Base-by-base conservation (phyloP, 768 basidiomycete genomes). In the Lanmaoa rubissima region DNA sequence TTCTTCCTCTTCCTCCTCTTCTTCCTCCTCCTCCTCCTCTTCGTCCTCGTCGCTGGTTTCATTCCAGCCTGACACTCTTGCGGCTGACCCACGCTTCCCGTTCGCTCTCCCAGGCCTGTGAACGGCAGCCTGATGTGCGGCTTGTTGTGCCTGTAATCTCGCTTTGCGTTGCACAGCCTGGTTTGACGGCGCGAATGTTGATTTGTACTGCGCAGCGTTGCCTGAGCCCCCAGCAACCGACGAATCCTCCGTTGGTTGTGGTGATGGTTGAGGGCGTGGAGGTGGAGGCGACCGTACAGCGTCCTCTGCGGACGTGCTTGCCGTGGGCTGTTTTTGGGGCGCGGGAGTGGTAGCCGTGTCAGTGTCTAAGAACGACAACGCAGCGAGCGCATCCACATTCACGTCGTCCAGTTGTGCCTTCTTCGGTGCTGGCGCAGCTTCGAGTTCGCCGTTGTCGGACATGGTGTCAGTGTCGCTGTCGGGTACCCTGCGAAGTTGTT, bases 141-240 rank as follows among this genome's bases (percentile, higher is more conserved):
- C 88, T 66, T 92, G 88, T 61, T 91, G 88, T 12, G 88, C 92
- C 66, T 95, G 86, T 14, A 82, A 79, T 67, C 89, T 91, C 9
- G 90, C 89, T 64, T 90, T 88, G 51, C 96, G 82, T 67, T 98
- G 88, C 21, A 85, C 84, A 39, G 93, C 93, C 60, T 87, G 84
- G 65, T 83, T 89, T 17, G 89, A 91, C 2, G 87, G 87, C 0
- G 93, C 90, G 68, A 98, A 98, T 4, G 95, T 94, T 0, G 94
- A 95, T 51, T 84, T 85, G 74, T 81, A 89, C 52, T 83, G 81
- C 1, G 73, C 61, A 41, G 55, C 62, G 19, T 69, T 68, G 42
- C 71, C 73, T 14, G 69, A 58, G 48, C 59, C 58, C 43, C n/a
- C 70, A 8, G 61, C 43, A n/a, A 51, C 32, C 5, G 53, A 39